These are phyloP conservation scores for Laguncularia racemosa DNA, from an alignment of 345 rosid species.

Conservation along the genomic window DNA sequence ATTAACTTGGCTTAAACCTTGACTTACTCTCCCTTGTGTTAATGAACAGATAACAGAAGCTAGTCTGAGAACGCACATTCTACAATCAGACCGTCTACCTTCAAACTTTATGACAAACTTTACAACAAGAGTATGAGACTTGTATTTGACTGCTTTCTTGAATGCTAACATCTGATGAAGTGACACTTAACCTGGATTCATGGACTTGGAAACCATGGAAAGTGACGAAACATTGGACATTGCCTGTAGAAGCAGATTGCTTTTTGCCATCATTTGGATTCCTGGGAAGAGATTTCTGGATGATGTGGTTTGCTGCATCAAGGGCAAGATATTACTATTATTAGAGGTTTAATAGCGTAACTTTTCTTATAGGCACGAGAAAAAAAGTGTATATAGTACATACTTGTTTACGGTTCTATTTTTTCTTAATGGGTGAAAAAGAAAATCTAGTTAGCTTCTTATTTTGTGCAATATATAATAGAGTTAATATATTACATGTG, in stretches of 20 bases:
- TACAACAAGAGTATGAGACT: no score
- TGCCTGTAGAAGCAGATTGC: slow-evolving; percentile 9
- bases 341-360: not conserved
- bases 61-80: slow-evolving; percentile 51
- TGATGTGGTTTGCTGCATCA: slow-evolving; percentile 5
- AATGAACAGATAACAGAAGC: slow-evolving; percentile 56
- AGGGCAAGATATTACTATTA: not conserved
- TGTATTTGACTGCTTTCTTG: slow-evolving; percentile 1
- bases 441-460: no score
- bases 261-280: not conserved
- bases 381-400: no score
- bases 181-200: not conserved
- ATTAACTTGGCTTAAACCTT: not conserved
- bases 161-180: not conserved
- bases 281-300: not conserved
- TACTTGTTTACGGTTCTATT: no score
- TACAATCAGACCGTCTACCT: slow-evolving; percentile 35
- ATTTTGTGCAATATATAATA: no score
- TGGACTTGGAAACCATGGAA: not conserved
- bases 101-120: not conserved
- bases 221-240: not conserved
- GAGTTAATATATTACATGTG: no score
- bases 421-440: no score
- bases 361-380: no score
- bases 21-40: no score